A percentile compares a stretch with the other conserved stretches of the same genome.
These are phyloP conservation scores for Podosphaera xanthii DNA, from an alignment of 2,329 filamentous ascomycete genomes.

Conservation along the genomic window DNA sequence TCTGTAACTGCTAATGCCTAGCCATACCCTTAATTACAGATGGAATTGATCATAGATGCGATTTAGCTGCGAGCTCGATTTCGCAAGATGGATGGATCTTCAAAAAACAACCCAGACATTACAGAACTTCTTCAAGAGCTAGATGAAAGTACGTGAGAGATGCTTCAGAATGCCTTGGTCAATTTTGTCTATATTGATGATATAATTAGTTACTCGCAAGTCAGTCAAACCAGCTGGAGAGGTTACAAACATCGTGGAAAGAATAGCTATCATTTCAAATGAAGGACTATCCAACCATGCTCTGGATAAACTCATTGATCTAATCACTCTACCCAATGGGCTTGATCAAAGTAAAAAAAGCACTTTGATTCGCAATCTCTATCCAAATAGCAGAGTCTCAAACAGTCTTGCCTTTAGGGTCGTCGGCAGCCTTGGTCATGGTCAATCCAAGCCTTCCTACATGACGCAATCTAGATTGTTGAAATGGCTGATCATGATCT, in stretches of 20 bases:
- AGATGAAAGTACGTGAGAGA: too few species aligned
- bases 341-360: slow-evolving; percentile 57
- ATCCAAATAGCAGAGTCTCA: slow-evolving; percentile 43
- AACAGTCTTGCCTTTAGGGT: slow-evolving; percentile 38
- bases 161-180: too few species aligned
- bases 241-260: slow-evolving; percentile 41
- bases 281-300: slow-evolving; percentile 38
- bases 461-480: slow-evolving; percentile 47
- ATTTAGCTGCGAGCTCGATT: too few species aligned
- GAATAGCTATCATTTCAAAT: slow-evolving; percentile 30
- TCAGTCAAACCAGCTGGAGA: slow-evolving; percentile 6
- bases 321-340: slow-evolving; percentile 41
- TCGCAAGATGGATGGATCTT: too few species aligned
- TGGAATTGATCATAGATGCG: too few species aligned
- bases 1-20: too few species aligned
- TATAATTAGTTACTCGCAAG: too few species aligned
- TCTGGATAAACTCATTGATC: slow-evolving; percentile 38
- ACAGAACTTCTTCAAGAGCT: too few species aligned
- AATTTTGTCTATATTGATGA: too few species aligned
- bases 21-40: too few species aligned
- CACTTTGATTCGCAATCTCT: slow-evolving; percentile 48
- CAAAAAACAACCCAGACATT: too few species aligned
- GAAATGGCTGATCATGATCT: slow-evolving; percentile 57
- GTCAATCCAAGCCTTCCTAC: slow-evolving; percentile 49
- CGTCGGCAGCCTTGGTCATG: slow-evolving; percentile 54